These are phyloP conservation scores for Cladosporium sp. DNA, from an alignment of 2,329 filamentous ascomycete species.

Conservation along the genomic window DNA sequence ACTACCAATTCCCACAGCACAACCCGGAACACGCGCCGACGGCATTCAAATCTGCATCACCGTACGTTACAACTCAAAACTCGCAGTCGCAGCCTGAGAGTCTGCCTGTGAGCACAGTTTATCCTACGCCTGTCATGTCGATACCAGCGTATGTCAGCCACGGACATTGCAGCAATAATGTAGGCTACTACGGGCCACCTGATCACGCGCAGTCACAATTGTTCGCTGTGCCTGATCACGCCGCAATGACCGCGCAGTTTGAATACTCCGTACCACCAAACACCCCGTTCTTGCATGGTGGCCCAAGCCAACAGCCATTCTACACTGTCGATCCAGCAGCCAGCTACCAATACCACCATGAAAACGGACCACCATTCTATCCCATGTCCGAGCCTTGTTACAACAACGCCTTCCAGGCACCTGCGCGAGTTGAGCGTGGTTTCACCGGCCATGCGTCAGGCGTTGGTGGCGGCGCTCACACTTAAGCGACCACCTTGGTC, in stretches of 20 bases:
- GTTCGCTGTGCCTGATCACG: not conserved
- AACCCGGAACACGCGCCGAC: not conserved
- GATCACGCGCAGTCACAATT: not conserved
- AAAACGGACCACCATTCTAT: not conserved
- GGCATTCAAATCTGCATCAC: not conserved
- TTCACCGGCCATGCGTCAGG: constrained; percentile 17
- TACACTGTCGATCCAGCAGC: not conserved
- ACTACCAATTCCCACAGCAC: not conserved
- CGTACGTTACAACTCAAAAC: constrained; percentile 19
- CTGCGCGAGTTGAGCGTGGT: constrained; percentile 10
- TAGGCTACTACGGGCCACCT: not conserved
- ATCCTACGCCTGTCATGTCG: not conserved
- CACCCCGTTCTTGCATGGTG: not conserved
- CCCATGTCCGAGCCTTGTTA: not conserved
- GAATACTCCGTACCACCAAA: not conserved
- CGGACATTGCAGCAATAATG: not conserved
- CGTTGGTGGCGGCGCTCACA: constrained; percentile 15
- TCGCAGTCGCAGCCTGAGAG: constrained; percentile 28
- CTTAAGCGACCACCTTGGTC: not conserved
- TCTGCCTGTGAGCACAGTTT: constrained; percentile 4
- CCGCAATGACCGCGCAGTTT: not conserved
- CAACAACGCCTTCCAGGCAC: constrained; percentile 6
- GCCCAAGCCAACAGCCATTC: not conserved
- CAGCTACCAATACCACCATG: not conserved
- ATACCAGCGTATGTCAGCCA: not conserved